Conservation (phyloP, 495 filamentous ascomycete species). For the Endocarpon pusillum region DNA sequence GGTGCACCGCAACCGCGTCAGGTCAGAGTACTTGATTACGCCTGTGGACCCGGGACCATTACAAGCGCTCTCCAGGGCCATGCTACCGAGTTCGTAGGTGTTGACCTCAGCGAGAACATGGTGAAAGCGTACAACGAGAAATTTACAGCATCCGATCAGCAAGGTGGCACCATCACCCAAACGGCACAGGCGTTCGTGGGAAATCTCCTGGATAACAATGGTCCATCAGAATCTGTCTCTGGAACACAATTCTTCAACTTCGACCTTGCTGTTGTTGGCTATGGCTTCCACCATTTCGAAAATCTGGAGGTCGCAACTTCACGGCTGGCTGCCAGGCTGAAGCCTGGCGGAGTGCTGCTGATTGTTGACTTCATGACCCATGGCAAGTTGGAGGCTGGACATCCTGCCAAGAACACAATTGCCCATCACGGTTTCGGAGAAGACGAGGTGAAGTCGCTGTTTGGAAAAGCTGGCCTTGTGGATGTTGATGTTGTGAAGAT, state of each 20-base stretch:
- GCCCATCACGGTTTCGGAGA: constrained; percentile 40
- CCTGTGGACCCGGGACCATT: constrained; percentile 54
- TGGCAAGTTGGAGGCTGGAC: constrained; percentile 13
- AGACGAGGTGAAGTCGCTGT: constrained; percentile 33
- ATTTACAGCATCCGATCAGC: constrained; percentile 6
- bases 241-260: constrained; percentile 37
- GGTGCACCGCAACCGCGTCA: constrained; percentile 23
- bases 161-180: constrained; percentile 23
- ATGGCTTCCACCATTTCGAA: constrained; percentile 60
- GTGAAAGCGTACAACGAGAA: constrained; percentile 37
- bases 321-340: constrained; percentile 39
- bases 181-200: constrained; percentile 41
- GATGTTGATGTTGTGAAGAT: constrained; percentile 20
- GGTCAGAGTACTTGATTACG: constrained; percentile 54
- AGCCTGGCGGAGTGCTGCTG: constrained; percentile 43
- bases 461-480: constrained; percentile 30
- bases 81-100: constrained; percentile 40
- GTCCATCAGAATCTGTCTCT: constrained; percentile 21
- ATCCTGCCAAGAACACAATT: constrained; percentile 26
- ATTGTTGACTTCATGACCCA: constrained; percentile 44
- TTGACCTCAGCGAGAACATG: constrained; percentile 56
- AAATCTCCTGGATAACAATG: constrained; percentile 32
- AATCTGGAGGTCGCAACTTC: constrained; percentile 36
- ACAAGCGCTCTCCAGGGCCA: constrained; percentile 40
- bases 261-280: constrained; percentile 45